Conservation (phyloP, 768 basidiomycete species). For the Polyporus arcularius region DNA sequence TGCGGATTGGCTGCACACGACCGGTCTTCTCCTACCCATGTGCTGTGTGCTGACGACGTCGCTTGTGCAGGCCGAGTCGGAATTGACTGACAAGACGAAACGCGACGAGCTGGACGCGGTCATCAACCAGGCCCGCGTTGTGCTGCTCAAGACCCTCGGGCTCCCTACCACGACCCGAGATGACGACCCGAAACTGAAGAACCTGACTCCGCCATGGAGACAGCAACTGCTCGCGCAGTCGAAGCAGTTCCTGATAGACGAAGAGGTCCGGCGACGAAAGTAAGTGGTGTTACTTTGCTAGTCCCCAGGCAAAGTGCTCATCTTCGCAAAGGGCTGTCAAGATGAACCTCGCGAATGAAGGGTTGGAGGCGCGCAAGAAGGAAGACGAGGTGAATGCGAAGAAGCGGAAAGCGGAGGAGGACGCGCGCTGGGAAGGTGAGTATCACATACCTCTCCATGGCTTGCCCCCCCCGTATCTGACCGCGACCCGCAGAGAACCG, state of each 20-base stretch:
- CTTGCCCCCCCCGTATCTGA: background rate
- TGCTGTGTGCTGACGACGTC: background rate
- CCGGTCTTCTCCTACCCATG: background rate
- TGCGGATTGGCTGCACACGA: background rate
- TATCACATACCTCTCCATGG: background rate
- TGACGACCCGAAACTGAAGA: slow-evolving; percentile 57
- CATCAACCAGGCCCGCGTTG: slow-evolving; percentile 70
- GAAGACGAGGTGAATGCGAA: slow-evolving; percentile 76
- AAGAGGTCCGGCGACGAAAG: slow-evolving; percentile 85
- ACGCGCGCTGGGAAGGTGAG: slow-evolving; percentile 87
- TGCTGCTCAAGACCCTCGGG: slow-evolving; percentile 62
- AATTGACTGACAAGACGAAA: slow-evolving; percentile 75
- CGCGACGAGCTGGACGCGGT: slow-evolving; percentile 82
- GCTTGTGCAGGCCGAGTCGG: slow-evolving; percentile 72
- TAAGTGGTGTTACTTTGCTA: slow-evolving; percentile 37
- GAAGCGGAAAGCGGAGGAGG: slow-evolving; percentile 90
- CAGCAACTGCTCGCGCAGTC: slow-evolving; percentile 66
- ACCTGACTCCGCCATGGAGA: slow-evolving; percentile 63
- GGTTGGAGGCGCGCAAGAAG: slow-evolving; percentile 89
- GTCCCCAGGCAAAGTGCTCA: background rate
- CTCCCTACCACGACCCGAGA: slow-evolving; percentile 62
- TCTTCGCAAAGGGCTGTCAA: slow-evolving; percentile 66
- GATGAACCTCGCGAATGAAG: slow-evolving; percentile 90
- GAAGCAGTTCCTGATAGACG: slow-evolving; percentile 87
- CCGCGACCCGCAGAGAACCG: slow-evolving; percentile 40